Conservation (phyloP, 2,329 filamentous ascomycete species). For the Intubia oerlemansii region DNA sequence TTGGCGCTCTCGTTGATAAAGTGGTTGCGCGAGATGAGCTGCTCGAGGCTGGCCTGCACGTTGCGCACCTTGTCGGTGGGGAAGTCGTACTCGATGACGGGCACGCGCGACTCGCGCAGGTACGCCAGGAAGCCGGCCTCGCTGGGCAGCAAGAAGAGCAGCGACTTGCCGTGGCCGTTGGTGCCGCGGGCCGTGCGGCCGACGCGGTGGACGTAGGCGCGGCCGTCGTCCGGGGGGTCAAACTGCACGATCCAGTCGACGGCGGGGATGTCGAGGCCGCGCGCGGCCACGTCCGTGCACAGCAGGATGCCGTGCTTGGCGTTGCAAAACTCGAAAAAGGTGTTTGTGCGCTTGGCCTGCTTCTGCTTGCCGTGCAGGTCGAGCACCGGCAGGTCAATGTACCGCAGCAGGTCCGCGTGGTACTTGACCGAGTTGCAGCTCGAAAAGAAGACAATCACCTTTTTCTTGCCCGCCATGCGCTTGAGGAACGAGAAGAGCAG, state of each 20-base stretch:
- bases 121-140: constrained; percentile 87
- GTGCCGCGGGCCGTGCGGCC: constrained; percentile 79
- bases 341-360: constrained; percentile 85
- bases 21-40: constrained; percentile 86
- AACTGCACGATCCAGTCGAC: constrained; percentile 97
- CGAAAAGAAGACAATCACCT: constrained; percentile 93
- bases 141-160: constrained; percentile 83
- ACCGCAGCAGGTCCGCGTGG: constrained; percentile 86
- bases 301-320: constrained; percentile 70
- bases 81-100: constrained; percentile 91
- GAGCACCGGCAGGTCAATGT: constrained; percentile 70
- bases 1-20: constrained; percentile 78
- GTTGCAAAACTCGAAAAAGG: constrained; percentile 81
- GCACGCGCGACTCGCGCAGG: constrained; percentile 76
- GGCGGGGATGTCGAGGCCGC: constrained; percentile 81
- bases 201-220: constrained; percentile 88
- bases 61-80: constrained; percentile 81
- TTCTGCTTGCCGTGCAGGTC: constrained; percentile 91
- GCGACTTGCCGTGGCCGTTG: constrained; percentile 63
- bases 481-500: constrained; percentile 89
- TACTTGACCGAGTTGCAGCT: constrained; percentile 91
- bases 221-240: constrained; percentile 77
- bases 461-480: constrained; percentile 84
- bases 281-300: constrained; percentile 88
- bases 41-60: constrained; percentile 79